These are phyloP conservation scores for Vitis labrusca DNA, from an alignment of 164 flowering plant species.

Conservation along the genomic window DNA sequence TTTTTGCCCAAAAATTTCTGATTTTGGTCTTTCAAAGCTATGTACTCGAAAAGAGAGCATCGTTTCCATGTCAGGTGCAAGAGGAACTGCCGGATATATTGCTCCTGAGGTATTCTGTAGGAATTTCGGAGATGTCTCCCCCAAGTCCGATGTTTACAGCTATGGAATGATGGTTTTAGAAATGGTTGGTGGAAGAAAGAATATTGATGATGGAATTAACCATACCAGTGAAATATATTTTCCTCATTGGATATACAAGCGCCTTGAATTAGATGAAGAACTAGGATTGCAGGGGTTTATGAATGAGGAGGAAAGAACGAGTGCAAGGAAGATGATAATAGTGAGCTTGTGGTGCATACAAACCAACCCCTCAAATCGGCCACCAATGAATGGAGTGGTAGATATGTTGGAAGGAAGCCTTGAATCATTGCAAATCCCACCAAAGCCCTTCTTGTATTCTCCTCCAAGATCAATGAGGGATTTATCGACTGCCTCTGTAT, in stretches of 20 bases:
- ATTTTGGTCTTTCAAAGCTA: constrained; percentile 42
- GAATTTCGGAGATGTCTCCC: constrained; percentile 38
- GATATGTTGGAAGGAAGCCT: constrained; percentile 43
- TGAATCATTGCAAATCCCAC: constrained; percentile 34
- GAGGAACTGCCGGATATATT: constrained; percentile 49
- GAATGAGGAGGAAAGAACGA: too few relatives aligned
- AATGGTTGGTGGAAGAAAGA: constrained; percentile 45
- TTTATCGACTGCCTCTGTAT: background rate
- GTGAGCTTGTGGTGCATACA: constrained; percentile 61
- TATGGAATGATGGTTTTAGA: constrained; percentile 54
- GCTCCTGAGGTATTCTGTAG: constrained; percentile 45
- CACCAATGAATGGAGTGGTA: constrained; percentile 33
- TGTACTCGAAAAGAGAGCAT: constrained; percentile 30
- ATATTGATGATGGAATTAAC: constrained; percentile 7
- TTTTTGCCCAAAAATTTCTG: constrained; percentile 41
- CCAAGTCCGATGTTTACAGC: constrained; percentile 54
- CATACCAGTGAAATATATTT: constrained; percentile 37
- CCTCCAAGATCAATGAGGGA: constrained; percentile 11
- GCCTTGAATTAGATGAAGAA: too few relatives aligned
- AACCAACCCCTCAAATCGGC: constrained; percentile 31
- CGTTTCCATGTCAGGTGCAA: constrained; percentile 28
- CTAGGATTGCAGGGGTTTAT: too few relatives aligned
- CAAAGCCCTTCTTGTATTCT: constrained; percentile 25
- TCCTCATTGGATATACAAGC: constrained; percentile 44
- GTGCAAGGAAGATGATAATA: too few relatives aligned